Conservation (phyloP, 2,329 filamentous ascomycete species). For the Colletotrichum sp. region DNA sequence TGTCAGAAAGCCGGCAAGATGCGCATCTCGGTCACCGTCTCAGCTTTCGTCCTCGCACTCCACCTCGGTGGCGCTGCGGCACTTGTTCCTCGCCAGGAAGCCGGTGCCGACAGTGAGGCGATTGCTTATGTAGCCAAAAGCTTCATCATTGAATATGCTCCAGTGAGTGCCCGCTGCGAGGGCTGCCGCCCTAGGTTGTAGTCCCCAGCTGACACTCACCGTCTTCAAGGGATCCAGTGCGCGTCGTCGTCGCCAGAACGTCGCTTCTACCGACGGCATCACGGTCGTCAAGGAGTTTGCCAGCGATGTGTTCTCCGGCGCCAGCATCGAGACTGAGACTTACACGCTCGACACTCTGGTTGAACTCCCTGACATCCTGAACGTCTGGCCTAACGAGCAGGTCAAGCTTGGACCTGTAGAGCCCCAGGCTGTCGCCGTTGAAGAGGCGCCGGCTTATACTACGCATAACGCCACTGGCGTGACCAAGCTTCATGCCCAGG, state of each 20-base stretch:
- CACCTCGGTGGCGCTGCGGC: slow-evolving; percentile 12
- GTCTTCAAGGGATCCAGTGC: neutral
- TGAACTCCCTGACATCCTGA: slow-evolving; percentile 32
- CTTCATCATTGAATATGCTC: slow-evolving; percentile 26
- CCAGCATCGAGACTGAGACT: slow-evolving; percentile 31
- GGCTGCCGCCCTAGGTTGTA: slow-evolving; percentile 1
- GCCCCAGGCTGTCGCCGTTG: slow-evolving; percentile 4
- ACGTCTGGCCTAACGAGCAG: slow-evolving; percentile 37
- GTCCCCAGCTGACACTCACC: neutral
- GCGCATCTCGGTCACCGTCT: slow-evolving; percentile 19
- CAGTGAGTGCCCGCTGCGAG: slow-evolving; percentile 20
- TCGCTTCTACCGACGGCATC: slow-evolving; percentile 21
- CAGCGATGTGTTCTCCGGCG: slow-evolving; percentile 31
- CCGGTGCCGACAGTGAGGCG: neutral
- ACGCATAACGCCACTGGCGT: slow-evolving; percentile 43
- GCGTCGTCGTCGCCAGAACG: slow-evolving; percentile 22
- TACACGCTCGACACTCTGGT: slow-evolving; percentile 36
- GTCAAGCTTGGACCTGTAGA: slow-evolving; percentile 22
- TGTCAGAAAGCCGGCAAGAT: slow-evolving; percentile 6
- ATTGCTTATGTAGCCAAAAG: slow-evolving; percentile 19
- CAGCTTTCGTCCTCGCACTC: slow-evolving; percentile 10
- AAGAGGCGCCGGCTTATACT: slow-evolving; percentile 27
- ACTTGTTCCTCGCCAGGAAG: neutral
- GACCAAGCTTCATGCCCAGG: slow-evolving; percentile 38
- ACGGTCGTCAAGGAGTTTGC: slow-evolving; percentile 30